phyloP scores from a whole-genome alignment of 2,329 filamentous ascomycete genomes.

The Pleurostoma richardsiae region DNA sequence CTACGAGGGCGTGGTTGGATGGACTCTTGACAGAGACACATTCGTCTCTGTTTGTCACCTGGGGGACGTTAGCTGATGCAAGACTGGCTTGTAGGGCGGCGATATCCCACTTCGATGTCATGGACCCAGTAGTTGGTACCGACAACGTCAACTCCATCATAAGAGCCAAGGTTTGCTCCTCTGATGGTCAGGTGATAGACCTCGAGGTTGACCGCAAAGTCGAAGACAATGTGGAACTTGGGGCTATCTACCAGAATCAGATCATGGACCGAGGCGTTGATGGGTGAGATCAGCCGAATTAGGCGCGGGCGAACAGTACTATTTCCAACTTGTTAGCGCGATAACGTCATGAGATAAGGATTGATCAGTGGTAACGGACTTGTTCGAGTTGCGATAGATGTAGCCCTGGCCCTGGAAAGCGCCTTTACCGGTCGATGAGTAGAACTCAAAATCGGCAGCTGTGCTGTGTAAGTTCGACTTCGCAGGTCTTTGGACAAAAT shows the following conservation, averaged over 20 bases:
- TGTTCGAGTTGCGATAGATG: slow-evolving; percentile 20
- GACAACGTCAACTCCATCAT: slow-evolving; percentile 28
- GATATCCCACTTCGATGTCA: slow-evolving; percentile 20
- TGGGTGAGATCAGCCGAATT: not conserved
- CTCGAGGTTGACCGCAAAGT: slow-evolving; percentile 27
- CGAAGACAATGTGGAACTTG: slow-evolving; percentile 29
- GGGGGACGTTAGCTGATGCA: not conserved
- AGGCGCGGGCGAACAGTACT: not conserved
- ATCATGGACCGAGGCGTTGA: slow-evolving; percentile 19
- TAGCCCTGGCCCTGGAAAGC: slow-evolving; percentile 29
- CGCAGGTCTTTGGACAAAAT: too few species aligned
- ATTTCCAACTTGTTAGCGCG: not conserved
- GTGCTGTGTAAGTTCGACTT: not conserved
- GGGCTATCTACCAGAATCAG: slow-evolving; percentile 23
- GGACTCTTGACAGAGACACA: slow-evolving; percentile 30
- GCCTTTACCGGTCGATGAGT: slow-evolving; percentile 23
- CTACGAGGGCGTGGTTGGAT: slow-evolving; percentile 24
- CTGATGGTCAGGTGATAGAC: slow-evolving; percentile 29
- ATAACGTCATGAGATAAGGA: not conserved
- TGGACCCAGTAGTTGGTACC: slow-evolving; percentile 29
- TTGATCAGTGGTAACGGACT: slow-evolving; percentile 12
- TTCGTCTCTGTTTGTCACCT: slow-evolving; percentile 29
- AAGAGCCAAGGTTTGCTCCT: slow-evolving; percentile 26
- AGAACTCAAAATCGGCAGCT: slow-evolving; percentile 27
- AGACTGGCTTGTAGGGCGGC: slow-evolving; percentile 1